These are phyloP conservation scores for Yamadazyma paraphyllophila DNA, from an alignment of 805 yeast species.

Conservation along the genomic window DNA sequence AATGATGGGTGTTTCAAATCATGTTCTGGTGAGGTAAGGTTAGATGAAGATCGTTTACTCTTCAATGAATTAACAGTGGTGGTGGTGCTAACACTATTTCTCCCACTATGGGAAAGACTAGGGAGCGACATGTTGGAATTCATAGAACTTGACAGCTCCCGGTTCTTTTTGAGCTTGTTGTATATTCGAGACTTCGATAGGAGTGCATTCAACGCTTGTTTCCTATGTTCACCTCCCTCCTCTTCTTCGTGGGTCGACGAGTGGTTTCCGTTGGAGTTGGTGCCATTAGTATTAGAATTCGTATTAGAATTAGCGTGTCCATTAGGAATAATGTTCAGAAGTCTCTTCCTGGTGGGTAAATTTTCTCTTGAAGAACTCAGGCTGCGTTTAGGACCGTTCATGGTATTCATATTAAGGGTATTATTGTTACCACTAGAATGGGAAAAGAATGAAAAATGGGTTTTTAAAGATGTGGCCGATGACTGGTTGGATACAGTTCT, in stretches of 20 bases:
- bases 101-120: conserved; percentile 17
- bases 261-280: too few species aligned
- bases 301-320: too few species aligned
- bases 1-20: conserved; percentile 14
- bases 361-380: conserved; percentile 8
- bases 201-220: conserved; percentile 14
- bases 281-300: too few species aligned
- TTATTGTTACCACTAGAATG: conserved; percentile 7
- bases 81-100: conserved; percentile 20
- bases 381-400: conserved; percentile 4
- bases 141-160: conserved; percentile 34
- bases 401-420: not conserved
- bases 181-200: conserved; percentile 35
- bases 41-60: conserved; percentile 12
- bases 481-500: conserved; percentile 15
- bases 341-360: conserved; percentile 13
- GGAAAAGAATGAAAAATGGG: conserved; percentile 12
- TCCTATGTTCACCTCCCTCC: conserved; percentile 10
- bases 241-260: not conserved
- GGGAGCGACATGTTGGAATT: conserved; percentile 19
- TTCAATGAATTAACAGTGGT: conserved; percentile 20
- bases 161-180: conserved; percentile 33
- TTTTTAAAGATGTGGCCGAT: conserved; percentile 13
- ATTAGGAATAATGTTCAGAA: conserved; percentile 16
- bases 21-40: conserved; percentile 7